phyloP scores from a whole-genome alignment of 371 early-diverging fungal genomes.

The Saksenaea oblongispora region DNA sequence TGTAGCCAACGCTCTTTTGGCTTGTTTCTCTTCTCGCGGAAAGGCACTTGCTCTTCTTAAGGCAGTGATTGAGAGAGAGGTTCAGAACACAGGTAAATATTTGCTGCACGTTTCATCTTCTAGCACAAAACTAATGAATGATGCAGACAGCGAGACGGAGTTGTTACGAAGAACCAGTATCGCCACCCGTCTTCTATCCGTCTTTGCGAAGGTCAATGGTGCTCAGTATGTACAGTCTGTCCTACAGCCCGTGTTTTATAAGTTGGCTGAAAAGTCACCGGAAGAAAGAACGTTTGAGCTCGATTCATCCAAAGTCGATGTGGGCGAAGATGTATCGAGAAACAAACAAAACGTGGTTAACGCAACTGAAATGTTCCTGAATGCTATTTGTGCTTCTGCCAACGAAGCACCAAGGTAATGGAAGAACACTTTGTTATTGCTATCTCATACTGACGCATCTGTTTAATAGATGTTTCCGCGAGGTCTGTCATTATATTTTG shows the following conservation, averaged over 20 bases:
- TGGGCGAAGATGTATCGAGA: conserved; percentile 55
- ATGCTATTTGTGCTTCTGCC: conserved; percentile 74
- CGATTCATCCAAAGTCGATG: conserved; percentile 75
- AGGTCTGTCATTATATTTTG: conserved; percentile 75
- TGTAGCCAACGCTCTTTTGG: conserved; percentile 67
- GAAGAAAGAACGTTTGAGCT: conserved; percentile 64
- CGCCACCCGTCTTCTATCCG: conserved; percentile 83
- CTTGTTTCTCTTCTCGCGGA: conserved; percentile 75
- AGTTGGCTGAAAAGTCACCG: conserved; percentile 45
- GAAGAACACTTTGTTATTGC: no score
- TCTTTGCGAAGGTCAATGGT: conserved; percentile 76
- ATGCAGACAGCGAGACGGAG: conserved; percentile 72
- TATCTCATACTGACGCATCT: no score
- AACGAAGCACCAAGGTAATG: conserved; percentile 64
- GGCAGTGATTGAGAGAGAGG: conserved; percentile 77
- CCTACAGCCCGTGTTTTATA: conserved; percentile 70
- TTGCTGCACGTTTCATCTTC: background rate
- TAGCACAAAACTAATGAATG: background rate
- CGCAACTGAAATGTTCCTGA: conserved; percentile 74
- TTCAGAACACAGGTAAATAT: conserved; percentile 67
- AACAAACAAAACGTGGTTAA: conserved; percentile 78
- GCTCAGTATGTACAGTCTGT: conserved; percentile 77
- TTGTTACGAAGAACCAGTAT: conserved; percentile 90
- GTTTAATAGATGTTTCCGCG: conserved; percentile 55
- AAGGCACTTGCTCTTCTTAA: conserved; percentile 70